Percentiles rank a stretch among this genome's conserved stretches.
These are phyloP conservation scores for Leccinum pellstonianum DNA, from an alignment of 768 basidiomycete species.

Conservation along the genomic window DNA sequence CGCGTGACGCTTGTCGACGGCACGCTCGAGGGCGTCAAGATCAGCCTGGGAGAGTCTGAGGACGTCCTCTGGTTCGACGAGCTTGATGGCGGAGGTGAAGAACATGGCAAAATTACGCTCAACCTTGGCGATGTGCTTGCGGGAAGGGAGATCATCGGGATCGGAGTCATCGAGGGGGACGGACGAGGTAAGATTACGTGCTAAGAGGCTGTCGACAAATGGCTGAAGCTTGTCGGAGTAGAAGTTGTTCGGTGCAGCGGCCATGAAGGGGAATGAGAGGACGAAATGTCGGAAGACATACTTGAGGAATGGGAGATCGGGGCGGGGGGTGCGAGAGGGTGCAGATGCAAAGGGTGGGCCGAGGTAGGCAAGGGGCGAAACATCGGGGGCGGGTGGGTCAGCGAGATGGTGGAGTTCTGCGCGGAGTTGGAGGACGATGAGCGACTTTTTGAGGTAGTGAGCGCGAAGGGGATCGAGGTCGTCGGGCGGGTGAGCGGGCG, in stretches of 20 bases:
- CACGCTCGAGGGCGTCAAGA: conserved; percentile 70
- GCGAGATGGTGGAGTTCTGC: conserved; percentile 74
- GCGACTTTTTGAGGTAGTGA: conserved; percentile 97
- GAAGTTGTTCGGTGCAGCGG: conserved; percentile 84
- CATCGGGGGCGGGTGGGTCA: conserved; percentile 43
- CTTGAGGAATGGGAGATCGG: conserved; percentile 84
- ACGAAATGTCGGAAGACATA: conserved; percentile 93
- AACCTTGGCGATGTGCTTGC: conserved; percentile 70
- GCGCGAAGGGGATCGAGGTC: conserved; percentile 83
- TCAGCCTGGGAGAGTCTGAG: conserved; percentile 87
- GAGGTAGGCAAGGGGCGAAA: conserved; percentile 72
- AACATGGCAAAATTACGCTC: conserved; percentile 87
- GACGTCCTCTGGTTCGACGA: conserved; percentile 83
- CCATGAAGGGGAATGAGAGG: conserved; percentile 93
- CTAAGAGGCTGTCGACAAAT: conserved; percentile 78
- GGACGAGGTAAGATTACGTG: conserved; percentile 70
- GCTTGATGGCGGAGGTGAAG: conserved; percentile 76
- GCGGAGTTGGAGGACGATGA: conserved; percentile 82
- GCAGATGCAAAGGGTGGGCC: conserved; percentile 83
- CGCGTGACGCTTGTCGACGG: conserved; percentile 64
- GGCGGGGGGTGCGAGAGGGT: conserved; percentile 51
- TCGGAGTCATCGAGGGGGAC: conserved; percentile 61
- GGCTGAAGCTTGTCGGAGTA: conserved; percentile 95
- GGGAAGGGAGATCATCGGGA: conserved; percentile 56
- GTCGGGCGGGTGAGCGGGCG: neutral